Base-by-base conservation (phyloP, 164 flowering plant genomes). In the Aristolochia contorta region DNA sequence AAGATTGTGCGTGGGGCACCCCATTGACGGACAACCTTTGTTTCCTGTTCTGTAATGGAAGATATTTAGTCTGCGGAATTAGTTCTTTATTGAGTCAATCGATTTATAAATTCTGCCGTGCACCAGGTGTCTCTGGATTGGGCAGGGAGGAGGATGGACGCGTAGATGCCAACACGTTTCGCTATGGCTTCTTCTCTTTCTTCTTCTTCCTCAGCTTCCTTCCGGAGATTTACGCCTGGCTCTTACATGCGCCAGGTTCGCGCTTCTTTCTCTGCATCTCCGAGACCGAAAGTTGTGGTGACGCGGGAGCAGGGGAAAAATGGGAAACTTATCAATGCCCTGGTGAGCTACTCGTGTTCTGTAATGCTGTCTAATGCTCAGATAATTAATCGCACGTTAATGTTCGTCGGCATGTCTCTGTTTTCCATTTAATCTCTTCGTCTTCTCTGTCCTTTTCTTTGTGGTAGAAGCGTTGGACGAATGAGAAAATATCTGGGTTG, bases 281-380 rank as follows among this genome's bases (percentile, higher is more conserved):
- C 49, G 16, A 14, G 9, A 37, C 57, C 65, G 25, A 37, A 77
- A 68, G 98, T 93, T 45, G 98, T 89, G 6, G 97, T 89, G 59
- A 93, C 97, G 27, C 74, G 98, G 69, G 96, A 87, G 65, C 90
- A 75, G 0, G 97, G 98, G 69, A 93, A 93, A 77, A 93, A 93
- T 61, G 81, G 54, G 63, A 87, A 86, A 79, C 96, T 93, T 79
- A 72, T 89, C 71, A 27, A 65, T 12, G 85, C 91, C 65, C 75
- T 93, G 77, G 98, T 92, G 70, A 2, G 51, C 59, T 61, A 50
- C 63, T 23, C 64, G 12, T 37, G 43, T 37, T 37, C 43, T 37
- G 7, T 8, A 8, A 7, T 37, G 43, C 43, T 37, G 43, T 37
- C 43, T 8, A 10, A 37, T 10, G 3, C 12, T 37, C 43, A 1